Percentiles rank a stretch among this genome's conserved stretches.
These are phyloP conservation scores for Uromyces viciae-fabae DNA, from an alignment of 1,284 basidiomycete genomes.

Conservation along the genomic window DNA sequence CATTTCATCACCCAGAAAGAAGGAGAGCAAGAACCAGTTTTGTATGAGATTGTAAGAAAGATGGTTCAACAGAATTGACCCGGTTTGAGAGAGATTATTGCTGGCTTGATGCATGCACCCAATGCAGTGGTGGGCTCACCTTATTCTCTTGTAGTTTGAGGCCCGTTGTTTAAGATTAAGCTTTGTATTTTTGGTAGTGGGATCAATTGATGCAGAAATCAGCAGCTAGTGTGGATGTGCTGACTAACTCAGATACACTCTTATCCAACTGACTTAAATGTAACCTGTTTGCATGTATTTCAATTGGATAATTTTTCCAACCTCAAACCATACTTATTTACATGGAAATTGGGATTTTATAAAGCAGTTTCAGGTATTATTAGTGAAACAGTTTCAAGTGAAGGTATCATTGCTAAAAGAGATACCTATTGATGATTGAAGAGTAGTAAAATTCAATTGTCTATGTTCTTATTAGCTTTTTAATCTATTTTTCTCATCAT, in stretches of 20 bases:
- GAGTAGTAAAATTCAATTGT: too few species aligned
- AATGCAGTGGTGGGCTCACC: conserved; percentile 75
- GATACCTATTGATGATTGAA: too few species aligned
- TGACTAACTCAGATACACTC: conserved; percentile 86
- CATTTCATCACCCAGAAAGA: conserved; percentile 99
- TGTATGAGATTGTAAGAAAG: conserved; percentile 91
- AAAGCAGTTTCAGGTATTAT: conserved; percentile 98
- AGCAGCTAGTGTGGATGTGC: conserved; percentile 83
- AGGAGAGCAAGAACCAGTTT: conserved; percentile 94
- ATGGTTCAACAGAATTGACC: conserved; percentile 95
- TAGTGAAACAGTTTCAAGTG: conserved; percentile 74
- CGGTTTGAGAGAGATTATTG: conserved; percentile 89
- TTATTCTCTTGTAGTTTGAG: too few species aligned
- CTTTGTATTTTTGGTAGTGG: conserved; percentile 61
- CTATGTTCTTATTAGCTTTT: too few species aligned
- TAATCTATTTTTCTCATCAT: too few species aligned
- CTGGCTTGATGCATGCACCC: conserved; percentile 92
- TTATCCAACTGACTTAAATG: conserved; percentile 96
- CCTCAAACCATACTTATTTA: conserved; percentile 95
- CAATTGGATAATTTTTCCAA: conserved; percentile 93
- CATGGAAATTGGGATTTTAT: conserved; percentile 96
- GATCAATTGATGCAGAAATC: conserved; percentile 96
- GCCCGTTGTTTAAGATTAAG: neutral
- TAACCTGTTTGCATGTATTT: conserved; percentile 95
- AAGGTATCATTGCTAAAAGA: conserved; percentile 84